Base-by-base conservation (phyloP, 768 basidiomycete species). In the Cyclocybe aegerita region DNA sequence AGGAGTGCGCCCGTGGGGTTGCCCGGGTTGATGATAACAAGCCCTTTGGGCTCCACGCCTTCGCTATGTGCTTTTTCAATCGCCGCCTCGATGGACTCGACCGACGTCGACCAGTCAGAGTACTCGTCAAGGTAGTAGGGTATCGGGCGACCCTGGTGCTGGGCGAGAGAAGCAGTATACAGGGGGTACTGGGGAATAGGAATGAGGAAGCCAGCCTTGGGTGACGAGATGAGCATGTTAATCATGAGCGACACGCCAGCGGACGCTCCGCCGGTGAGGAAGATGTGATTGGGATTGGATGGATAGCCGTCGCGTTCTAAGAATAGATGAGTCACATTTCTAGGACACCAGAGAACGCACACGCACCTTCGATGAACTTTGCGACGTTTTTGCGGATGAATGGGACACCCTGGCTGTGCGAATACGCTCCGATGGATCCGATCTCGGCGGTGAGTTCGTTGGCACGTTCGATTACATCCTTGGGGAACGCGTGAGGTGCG, bases 181-280 rank as follows among this genome's bases (percentile, higher is more conserved):
- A 99, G 79, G 1, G 96, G 96, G 67, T 99, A 98, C 71, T 99
- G 96, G 2, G 96, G 96, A 55, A 99, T 98, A 31, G 96, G 96
- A 62, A 98, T 97, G 46, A 96, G 81, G 60, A 96, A 80, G 6
- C 92, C 93, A 42, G 82, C 81, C 23, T 73, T 76, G 15, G 82
- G 83, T 15, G 76, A 68, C 8, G 83, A 73, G 59, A 93, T 86
- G 53, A 94, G 82, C 75, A 90, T 82, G 61, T 83, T 82, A 58
- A 96, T 82, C 16, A 93, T 72, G 14, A 92, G 82, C 15, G 90
- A 86, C n/a, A 99, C 95, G 46, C 96, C 97, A 9, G 86, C 85
- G 15, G 94, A 97, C 14, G 97, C 96, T 37, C 96, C 97, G 17
- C 84, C 88, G 12, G 96, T 98, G 38, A 99, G 83, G 79, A 93